Evolutionary conservation across 805 yeast species (phyloP).

Genomic region (Kregervanrija pseudodelftensis): DNA sequence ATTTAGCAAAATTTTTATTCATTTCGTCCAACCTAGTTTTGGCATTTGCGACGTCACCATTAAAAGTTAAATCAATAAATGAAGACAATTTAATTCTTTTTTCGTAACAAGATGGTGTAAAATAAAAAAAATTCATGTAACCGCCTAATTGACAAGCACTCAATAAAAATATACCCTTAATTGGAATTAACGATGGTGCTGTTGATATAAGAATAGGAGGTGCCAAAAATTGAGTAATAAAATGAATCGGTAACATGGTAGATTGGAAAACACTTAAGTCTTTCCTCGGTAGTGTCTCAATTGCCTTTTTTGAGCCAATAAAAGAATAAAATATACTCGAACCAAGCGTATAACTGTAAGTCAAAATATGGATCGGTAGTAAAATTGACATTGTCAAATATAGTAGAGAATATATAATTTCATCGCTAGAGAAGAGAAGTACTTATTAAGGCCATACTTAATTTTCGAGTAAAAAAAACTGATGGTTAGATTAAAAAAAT

Average conservation of each 20-base stretch:
- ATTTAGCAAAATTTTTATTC: constrained; percentile 65
- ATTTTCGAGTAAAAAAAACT: no score
- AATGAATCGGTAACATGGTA: constrained; percentile 78
- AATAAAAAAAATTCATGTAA: constrained; percentile 51
- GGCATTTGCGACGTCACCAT: constrained; percentile 33
- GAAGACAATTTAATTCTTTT: no score
- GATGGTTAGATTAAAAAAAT: no score
- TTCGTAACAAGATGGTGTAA: no score
- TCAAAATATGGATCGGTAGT: constrained; percentile 33
- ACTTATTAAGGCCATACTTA: no score
- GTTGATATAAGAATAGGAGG: constrained; percentile 66
- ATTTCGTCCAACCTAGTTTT: constrained; percentile 42
- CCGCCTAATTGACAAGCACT: constrained; percentile 55
- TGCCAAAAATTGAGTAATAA: constrained; percentile 63
- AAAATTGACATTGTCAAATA: constrained; percentile 17
- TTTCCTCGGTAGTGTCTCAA: constrained; percentile 64
- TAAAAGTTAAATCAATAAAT: constrained; percentile 38
- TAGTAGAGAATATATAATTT: neutral
- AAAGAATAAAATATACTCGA: constrained; percentile 69
- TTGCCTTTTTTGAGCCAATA: constrained; percentile 70
- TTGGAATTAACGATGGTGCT: constrained; percentile 53
- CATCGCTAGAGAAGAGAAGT: no score
- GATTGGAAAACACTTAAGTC: constrained; percentile 75
- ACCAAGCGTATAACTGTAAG: constrained; percentile 52
- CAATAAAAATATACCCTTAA: constrained; percentile 38